phyloP scores from a whole-genome alignment of 2,329 filamentous ascomycete species.

The Fusarium sp. region DNA sequence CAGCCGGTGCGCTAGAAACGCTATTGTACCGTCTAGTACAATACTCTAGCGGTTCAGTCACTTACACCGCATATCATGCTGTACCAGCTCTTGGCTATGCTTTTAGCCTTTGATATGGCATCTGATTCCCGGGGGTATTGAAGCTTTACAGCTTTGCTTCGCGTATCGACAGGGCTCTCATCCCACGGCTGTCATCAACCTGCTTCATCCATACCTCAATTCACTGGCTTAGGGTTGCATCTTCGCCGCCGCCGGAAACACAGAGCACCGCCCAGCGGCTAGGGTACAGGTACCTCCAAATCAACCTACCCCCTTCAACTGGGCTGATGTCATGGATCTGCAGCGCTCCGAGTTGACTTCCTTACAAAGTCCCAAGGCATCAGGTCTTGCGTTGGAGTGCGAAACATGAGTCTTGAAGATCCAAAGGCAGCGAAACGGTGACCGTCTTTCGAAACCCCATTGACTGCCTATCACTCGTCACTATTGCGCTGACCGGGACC shows the following conservation, averaged over 20 bases:
- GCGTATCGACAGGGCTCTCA: conserved; percentile 11
- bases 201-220: conserved; percentile 4
- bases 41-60: background rate
- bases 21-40: conserved; percentile 11
- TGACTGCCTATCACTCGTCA: conserved; percentile 14
- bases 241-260: conserved; percentile 28
- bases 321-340: conserved; percentile 51
- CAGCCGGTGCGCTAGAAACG: conserved; percentile 3
- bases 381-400: conserved; percentile 9
- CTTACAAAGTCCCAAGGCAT: conserved; percentile 4
- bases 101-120: conserved; percentile 8
- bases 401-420: conserved; percentile 6
- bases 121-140: background rate
- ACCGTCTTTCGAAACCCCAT: conserved; percentile 34
- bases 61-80: conserved; percentile 27
- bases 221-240: conserved; percentile 22
- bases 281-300: conserved; percentile 25
- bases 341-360: conserved; percentile 36
- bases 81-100: background rate
- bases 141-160: conserved; percentile 19
- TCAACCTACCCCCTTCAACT: conserved; percentile 25
- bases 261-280: conserved; percentile 30
- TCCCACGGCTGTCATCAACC: conserved; percentile 12
- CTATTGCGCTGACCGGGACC: conserved; percentile 16
- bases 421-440: conserved; percentile 36